phyloP scores from a whole-genome alignment of 257 asterid species.

The Echium plantagineum region DNA sequence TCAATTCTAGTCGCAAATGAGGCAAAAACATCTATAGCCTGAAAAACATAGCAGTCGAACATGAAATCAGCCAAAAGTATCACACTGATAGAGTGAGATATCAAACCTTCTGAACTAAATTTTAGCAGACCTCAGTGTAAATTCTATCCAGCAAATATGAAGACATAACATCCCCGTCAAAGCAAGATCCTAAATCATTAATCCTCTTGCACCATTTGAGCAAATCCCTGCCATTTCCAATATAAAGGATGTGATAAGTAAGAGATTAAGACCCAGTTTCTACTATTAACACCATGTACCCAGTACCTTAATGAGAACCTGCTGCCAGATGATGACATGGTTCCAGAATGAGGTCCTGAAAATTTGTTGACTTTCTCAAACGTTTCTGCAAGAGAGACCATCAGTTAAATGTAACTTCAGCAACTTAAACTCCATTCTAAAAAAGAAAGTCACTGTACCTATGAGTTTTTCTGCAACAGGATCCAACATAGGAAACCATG shows the following conservation, averaged over 20 bases:
- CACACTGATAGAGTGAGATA: background rate
- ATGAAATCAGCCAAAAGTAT: slow-evolving; percentile 3
- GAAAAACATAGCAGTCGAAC: slow-evolving; percentile 16
- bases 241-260: background rate
- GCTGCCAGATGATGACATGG: slow-evolving; percentile 31
- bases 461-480: slow-evolving; percentile 42
- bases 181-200: slow-evolving; percentile 30
- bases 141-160: slow-evolving; percentile 38
- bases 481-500: slow-evolving; percentile 63
- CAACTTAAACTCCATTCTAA: background rate
- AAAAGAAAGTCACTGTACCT: slow-evolving; percentile 29
- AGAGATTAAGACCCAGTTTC: background rate
- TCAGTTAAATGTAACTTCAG: slow-evolving; percentile 6
- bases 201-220: slow-evolving; percentile 88
- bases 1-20: slow-evolving; percentile 55
- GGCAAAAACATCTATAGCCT: slow-evolving; percentile 90
- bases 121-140: slow-evolving; percentile 55
- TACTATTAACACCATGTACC: background rate
- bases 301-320: slow-evolving; percentile 74
- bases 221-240: slow-evolving; percentile 53
- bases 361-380: slow-evolving; percentile 49
- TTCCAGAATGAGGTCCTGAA: slow-evolving; percentile 36
- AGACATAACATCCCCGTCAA: slow-evolving; percentile 29
- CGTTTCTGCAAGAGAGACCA: slow-evolving; percentile 41
- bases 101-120: background rate